Evolutionary conservation across 495 filamentous ascomycete species (phyloP), one percentile per base, ranked within the genome.

Genomic region (Amphirosellinia nigrospora): DNA sequence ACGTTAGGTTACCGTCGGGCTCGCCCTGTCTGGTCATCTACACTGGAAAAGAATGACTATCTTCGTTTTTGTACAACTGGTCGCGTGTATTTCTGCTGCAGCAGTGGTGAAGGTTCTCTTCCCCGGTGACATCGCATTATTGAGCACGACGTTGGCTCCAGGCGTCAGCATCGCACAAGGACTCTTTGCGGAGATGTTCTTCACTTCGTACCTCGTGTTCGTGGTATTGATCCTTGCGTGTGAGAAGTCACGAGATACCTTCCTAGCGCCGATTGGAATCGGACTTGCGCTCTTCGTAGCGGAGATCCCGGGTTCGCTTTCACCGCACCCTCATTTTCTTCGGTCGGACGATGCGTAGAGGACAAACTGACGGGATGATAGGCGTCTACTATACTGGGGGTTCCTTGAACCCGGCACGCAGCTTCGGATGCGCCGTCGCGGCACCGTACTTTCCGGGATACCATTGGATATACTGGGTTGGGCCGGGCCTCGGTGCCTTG

Each of bases 211-310:
- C 73, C 79, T 94, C 43, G 86, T 92, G 39, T 87, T 94, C 64
- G 85, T 89, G 3, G 87, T 94, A 21, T 89, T 93, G 78, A 93
- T 94, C 76, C 80, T 94, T 64, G 92, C 92, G 0, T 86, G 86
- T 13, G 91, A 93, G 73, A 93, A 93, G 80, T 89, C 91, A 71
- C 89, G 89, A 68, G 89, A 86, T 13, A 94, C 91, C 0, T 93
- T 88, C 73, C 75, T 94, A 9, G 91, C 92, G 0, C 92, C 92
- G 0, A 82, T 94, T 6, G 91, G 89, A 2, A 93, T 93, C 68
- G 91, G 91, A 7, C 76, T 92, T 38, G 81, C 89, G 0, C 84
- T 94, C 43, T 92, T 93, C 77, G 84, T 93, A 15, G 85, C 85
- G 1, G 88, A 93, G 70, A 74, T 94, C 69, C 81, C 82, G 74